A percentile compares a stretch with the other conserved stretches of the same genome.
phyloP scores from a whole-genome alignment of 495 filamentous ascomycete species.

The Acidomyces sp. region DNA sequence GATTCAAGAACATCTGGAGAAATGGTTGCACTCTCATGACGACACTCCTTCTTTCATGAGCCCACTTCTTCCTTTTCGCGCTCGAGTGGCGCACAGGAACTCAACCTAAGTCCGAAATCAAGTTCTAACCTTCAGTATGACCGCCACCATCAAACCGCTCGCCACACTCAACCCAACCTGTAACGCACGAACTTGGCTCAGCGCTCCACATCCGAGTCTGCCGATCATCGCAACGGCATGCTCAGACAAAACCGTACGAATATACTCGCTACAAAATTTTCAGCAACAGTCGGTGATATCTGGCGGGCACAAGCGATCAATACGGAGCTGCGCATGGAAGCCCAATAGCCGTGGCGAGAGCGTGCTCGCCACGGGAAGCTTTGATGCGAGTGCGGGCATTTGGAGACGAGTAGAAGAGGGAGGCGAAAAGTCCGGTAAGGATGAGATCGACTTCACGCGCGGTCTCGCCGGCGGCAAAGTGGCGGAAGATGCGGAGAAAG shows the following conservation, averaged over 20 bases:
- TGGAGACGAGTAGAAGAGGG: constrained; percentile 56
- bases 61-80: too few relatives aligned
- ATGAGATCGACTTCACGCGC: constrained; percentile 25
- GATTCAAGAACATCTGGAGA: too few relatives aligned
- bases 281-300: constrained; percentile 62
- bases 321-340: constrained; percentile 75
- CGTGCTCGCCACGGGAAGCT: constrained; percentile 79
- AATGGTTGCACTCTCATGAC: too few relatives aligned
- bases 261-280: constrained; percentile 76
- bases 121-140: too few relatives aligned
- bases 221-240: constrained; percentile 83
- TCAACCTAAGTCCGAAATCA: background rate
- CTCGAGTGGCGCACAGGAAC: background rate
- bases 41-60: too few relatives aligned
- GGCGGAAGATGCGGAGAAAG: constrained; percentile 21
- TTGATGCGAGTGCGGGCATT: constrained; percentile 79
- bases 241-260: constrained; percentile 67
- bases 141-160: constrained; percentile 26
- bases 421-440: constrained; percentile 17
- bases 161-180: constrained; percentile 52
- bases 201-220: constrained; percentile 70
- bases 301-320: constrained; percentile 78
- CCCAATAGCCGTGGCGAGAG: constrained; percentile 44
- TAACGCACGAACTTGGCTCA: constrained; percentile 68
- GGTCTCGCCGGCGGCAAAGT: constrained; percentile 16